Evolutionary conservation across 192 early-diverging fungal species (phyloP), one percentile per base, ranked within the genome.

Genomic region (Chytriomyces sp.): DNA sequence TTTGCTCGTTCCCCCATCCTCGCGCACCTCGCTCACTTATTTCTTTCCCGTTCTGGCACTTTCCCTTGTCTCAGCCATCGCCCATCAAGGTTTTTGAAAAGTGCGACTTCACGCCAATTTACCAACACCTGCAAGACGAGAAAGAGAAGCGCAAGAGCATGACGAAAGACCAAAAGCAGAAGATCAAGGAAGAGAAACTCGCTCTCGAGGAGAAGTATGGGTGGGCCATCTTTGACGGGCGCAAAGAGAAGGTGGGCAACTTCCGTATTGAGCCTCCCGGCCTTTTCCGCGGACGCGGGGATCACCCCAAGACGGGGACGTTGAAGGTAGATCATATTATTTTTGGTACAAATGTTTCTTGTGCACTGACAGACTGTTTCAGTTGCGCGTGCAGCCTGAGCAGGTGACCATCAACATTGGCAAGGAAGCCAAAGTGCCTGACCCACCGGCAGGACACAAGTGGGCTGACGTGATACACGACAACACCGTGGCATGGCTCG

Each of bases 191-290:
- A 54, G 59, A 77, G 34, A 91, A 91, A 64, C 17, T 57, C 36
- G 75, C 68, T 49, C 38, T 93, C 6, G 95, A 99, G 49, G 91
- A 91, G 28, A 82, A 78, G n/a, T 99, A 88, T 74, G 85, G 89
- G 12, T 84, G 74, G 73, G 93, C 92, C 64, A 36, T 81, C 25
- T 74, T 99, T 10, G 92, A 99, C 74, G 93, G 94, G 2, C 86
- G 94, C 28, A 95, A 93, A 74, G 96, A 99, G 79, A 97, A 98
- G 76, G 91, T 99, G 39, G 97, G 97, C 25, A 98, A 98, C 84
- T 99, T 91, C 79, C 78, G 94, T 26, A 96, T 98, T 77, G 97
- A 99, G 83, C 97, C 97, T 40, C 97, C 97, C 30, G 89, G 89
- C 41, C 80, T 99, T 61, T 99, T 99, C 84, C 90, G 94, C 74